phyloP scores from a whole-genome alignment of 306 rosid genomes.

The Luffa aegyptiaca region DNA sequence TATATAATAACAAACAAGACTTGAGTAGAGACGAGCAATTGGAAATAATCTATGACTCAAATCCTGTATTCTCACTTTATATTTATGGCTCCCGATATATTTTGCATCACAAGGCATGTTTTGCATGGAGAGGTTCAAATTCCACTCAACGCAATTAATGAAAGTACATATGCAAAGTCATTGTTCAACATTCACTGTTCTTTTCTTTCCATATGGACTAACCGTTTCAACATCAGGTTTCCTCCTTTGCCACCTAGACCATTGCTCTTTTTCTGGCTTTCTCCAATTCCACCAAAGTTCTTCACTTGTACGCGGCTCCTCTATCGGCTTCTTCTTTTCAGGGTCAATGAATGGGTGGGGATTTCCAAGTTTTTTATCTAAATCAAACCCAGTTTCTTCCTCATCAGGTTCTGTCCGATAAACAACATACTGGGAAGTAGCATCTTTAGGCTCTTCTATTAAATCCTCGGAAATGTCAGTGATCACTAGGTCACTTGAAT shows the following conservation, averaged over 20 bases:
- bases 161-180: not conserved
- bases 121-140: not conserved
- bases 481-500: constrained; percentile 21
- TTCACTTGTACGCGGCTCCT: constrained; percentile 52
- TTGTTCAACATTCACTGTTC: not conserved
- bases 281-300: constrained; percentile 98
- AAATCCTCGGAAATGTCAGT: constrained; percentile 42
- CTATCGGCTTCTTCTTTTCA: constrained; percentile 53
- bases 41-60: not conserved
- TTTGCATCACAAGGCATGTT: not conserved
- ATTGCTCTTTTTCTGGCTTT: constrained; percentile 77
- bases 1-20: not conserved
- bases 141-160: not conserved
- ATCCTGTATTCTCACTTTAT: not conserved
- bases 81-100: not conserved
- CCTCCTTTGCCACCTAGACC: constrained; percentile 99
- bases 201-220: constrained; percentile 22
- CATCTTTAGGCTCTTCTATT: constrained; percentile 43
- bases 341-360: constrained; percentile 91
- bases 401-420: constrained; percentile 61
- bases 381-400: constrained; percentile 53
- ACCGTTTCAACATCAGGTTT: constrained; percentile 89
- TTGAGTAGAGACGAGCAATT: not conserved
- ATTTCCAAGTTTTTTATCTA: constrained; percentile 59
- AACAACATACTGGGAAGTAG: constrained; percentile 60